Evolutionary conservation across 257 asterid genomes (phyloP).

Genomic region (Gentiana straminea): DNA sequence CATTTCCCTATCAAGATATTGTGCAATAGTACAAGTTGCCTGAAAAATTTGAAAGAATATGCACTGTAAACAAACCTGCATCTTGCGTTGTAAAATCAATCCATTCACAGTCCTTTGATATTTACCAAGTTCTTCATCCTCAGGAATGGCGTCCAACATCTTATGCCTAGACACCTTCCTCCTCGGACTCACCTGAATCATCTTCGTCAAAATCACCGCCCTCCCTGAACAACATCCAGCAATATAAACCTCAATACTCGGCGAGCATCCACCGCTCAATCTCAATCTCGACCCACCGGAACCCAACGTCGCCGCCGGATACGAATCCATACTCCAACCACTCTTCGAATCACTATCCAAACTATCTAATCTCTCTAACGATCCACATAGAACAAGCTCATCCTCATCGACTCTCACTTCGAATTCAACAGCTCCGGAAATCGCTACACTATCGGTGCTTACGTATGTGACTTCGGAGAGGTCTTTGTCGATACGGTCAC

Average conservation of each 20-base stretch:
- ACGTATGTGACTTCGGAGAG: conserved; percentile 78
- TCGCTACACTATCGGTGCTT: conserved; percentile 62
- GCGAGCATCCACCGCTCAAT: conserved; percentile 34
- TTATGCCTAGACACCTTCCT: conserved; percentile 44
- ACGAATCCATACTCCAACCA: conserved; percentile 85
- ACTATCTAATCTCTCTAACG: conserved; percentile 53
- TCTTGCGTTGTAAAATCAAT: conserved; percentile 40
- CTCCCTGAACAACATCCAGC: conserved; percentile 70
- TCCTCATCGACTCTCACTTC: conserved; percentile 58
- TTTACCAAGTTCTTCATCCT: conserved; percentile 62
- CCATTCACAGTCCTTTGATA: conserved; percentile 29
- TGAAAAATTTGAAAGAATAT: not conserved
- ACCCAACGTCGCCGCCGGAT: conserved; percentile 29
- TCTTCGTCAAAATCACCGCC: conserved; percentile 59
- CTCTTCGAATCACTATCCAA: conserved; percentile 34
- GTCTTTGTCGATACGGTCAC: conserved; percentile 61
- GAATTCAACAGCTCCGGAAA: conserved; percentile 65
- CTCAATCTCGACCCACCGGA: conserved; percentile 41
- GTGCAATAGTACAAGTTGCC: not conserved
- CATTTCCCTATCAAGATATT: too few relatives aligned
- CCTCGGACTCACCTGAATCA: conserved; percentile 45
- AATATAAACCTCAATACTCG: conserved; percentile 64
- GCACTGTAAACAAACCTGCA: conserved; percentile 32
- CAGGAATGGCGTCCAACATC: conserved; percentile 65
- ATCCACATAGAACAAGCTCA: conserved; percentile 67